A percentile compares a stretch with the other conserved stretches of the same genome.
Evolutionary conservation across 1,139 yeast genomes (phyloP).

Genomic region (Suhomyces anneliseae): DNA sequence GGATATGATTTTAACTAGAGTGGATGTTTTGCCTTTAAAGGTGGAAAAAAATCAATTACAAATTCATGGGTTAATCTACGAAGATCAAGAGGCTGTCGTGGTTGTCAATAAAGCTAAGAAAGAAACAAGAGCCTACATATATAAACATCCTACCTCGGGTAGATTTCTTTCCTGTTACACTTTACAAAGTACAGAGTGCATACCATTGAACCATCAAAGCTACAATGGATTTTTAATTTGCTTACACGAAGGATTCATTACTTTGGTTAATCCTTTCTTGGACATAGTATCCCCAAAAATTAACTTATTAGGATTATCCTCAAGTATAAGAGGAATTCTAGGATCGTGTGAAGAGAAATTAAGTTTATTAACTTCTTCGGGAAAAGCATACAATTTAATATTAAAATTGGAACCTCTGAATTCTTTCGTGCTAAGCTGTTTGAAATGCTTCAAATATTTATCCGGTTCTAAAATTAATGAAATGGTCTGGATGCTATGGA

Average conservation of each 20-base stretch:
- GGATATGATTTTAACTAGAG: conserved; percentile 65
- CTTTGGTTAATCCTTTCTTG: conserved; percentile 65
- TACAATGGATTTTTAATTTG: conserved; percentile 46
- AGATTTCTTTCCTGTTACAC: conserved; percentile 35
- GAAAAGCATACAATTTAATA: conserved; percentile 30
- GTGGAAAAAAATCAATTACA: conserved; percentile 35
- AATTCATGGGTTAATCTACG: conserved; percentile 44
- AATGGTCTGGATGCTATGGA: conserved; percentile 64
- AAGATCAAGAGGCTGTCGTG: conserved; percentile 61
- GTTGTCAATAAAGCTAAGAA: conserved; percentile 33
- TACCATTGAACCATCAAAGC: conserved; percentile 31
- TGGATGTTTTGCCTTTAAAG: conserved; percentile 46
- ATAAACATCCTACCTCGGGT: conserved; percentile 36
- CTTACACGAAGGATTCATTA: conserved; percentile 33
- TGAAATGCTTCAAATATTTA: conserved; percentile 52
- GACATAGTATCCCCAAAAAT: conserved; percentile 52
- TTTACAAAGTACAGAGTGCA: conserved; percentile 43
- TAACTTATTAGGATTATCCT: conserved; percentile 17
- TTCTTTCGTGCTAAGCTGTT: conserved; percentile 40
- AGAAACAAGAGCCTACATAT: conserved; percentile 52
- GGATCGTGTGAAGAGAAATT: conserved; percentile 33
- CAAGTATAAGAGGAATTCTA: conserved; percentile 21
- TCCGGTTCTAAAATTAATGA: conserved; percentile 61
- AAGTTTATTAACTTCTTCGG: conserved; percentile 24
- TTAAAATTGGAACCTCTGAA: conserved; percentile 50